Percentiles rank a stretch among this genome's conserved stretches.
These are phyloP conservation scores for Earliella scabrosa DNA, from an alignment of 1,284 basidiomycete species.

Conservation along the genomic window DNA sequence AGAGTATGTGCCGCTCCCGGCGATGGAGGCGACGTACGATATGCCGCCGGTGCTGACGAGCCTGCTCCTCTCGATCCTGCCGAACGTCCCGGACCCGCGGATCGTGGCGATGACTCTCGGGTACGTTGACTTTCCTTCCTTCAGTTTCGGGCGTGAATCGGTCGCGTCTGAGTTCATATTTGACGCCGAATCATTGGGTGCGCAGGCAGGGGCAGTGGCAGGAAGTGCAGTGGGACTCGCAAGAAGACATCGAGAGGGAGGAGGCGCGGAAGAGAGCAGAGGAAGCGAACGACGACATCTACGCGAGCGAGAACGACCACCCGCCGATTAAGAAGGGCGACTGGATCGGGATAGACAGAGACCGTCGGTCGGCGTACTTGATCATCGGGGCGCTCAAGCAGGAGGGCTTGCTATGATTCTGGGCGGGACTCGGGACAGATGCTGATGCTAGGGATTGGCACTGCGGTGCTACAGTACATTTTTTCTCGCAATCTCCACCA, in stretches of 20 bases:
- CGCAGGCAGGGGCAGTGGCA: constrained; percentile 72
- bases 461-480: too few species aligned
- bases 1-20: constrained; percentile 76
- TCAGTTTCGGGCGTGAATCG: too few species aligned
- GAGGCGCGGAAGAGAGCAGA: constrained; percentile 27
- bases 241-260: constrained; percentile 47
- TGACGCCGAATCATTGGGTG: too few species aligned
- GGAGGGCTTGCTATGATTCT: constrained; percentile 65
- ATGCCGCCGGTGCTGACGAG: constrained; percentile 75
- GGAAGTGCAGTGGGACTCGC: constrained; percentile 78
- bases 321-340: constrained; percentile 55
- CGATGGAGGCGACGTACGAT: constrained; percentile 57
- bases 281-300: constrained; percentile 49
- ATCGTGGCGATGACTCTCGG: constrained; percentile 72
- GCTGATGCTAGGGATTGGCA: too few species aligned
- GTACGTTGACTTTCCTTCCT: too few species aligned
- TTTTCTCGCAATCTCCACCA: too few species aligned
- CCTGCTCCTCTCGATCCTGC: constrained; percentile 71
- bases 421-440: background rate
- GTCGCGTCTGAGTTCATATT: too few species aligned
- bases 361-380: constrained; percentile 74
- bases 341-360: constrained; percentile 76
- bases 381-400: constrained; percentile 75
- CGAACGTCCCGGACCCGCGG: constrained; percentile 68
- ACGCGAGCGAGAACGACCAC: constrained; percentile 56